Conservation (phyloP, 305 asterid genomes). For the Fraxinus greggii region DNA sequence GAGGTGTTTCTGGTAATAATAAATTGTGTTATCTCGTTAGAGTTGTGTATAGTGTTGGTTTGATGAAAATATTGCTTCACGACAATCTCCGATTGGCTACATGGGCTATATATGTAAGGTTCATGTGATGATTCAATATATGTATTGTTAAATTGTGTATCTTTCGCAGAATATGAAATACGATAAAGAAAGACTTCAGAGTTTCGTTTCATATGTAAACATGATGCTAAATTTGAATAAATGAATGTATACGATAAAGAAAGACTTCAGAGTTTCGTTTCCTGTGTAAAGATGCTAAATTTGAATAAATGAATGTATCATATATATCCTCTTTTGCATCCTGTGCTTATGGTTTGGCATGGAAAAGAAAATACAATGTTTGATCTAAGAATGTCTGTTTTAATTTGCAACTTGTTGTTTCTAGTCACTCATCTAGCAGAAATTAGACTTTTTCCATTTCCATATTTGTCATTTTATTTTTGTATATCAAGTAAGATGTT, state of each 20-base stretch:
- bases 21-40: conserved; percentile 16
- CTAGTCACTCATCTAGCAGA: neutral
- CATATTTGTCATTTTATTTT: neutral
- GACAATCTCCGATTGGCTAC: conserved; percentile 12
- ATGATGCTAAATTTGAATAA: conserved; percentile 16
- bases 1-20: conserved; percentile 14
- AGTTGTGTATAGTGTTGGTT: conserved; percentile 34
- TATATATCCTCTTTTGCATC: neutral
- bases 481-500: neutral
- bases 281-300: conserved; percentile 17
- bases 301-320: conserved; percentile 20
- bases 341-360: neutral
- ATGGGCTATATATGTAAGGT: conserved; percentile 23
- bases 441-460: neutral
- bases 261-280: conserved; percentile 17
- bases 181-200: conserved; percentile 18
- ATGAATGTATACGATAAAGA: conserved; percentile 4
- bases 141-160: conserved; percentile 5
- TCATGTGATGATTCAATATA: conserved; percentile 21
- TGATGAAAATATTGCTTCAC: conserved; percentile 11
- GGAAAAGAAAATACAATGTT: neutral
- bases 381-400: neutral
- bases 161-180: conserved; percentile 9
- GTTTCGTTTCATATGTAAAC: conserved; percentile 25
- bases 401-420: neutral